These are phyloP conservation scores for Saturnispora kantuleensis DNA, from an alignment of 805 yeast species.

Conservation along the genomic window DNA sequence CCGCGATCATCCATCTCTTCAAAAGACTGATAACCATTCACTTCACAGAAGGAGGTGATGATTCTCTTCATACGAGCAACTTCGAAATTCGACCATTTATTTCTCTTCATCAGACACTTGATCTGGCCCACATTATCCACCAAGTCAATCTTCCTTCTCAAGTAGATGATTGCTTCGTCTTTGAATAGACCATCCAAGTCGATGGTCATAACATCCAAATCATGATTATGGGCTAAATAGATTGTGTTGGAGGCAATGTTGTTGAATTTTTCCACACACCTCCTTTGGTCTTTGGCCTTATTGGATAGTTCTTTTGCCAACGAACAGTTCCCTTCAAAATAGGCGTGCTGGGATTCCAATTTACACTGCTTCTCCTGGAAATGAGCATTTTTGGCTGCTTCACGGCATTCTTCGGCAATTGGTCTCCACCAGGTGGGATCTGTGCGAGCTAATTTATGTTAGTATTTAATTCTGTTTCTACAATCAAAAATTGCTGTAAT, in stretches of 20 bases:
- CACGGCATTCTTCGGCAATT: constrained; percentile 6
- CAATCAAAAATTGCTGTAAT: too few relatives aligned
- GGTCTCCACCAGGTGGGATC: constrained; percentile 5
- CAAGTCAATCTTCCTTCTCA: background rate
- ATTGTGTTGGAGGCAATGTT: constrained; percentile 83
- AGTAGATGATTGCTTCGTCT: constrained; percentile 53
- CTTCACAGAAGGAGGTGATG: background rate
- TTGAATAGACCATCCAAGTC: constrained; percentile 89
- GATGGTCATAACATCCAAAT: constrained; percentile 74
- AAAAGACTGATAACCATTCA: background rate
- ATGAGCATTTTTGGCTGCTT: constrained; percentile 9
- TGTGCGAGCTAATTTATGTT: background rate
- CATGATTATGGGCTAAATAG: constrained; percentile 78
- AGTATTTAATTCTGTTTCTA: background rate
- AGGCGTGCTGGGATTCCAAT: constrained; percentile 65
- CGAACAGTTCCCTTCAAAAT: constrained; percentile 58
- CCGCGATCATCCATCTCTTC: constrained; percentile 1
- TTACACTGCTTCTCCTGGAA: constrained; percentile 4
- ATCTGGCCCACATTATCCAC: background rate
- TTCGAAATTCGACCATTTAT: background rate
- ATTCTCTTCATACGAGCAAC: constrained; percentile 5
- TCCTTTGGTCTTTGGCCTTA: constrained; percentile 49
- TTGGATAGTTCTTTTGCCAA: constrained; percentile 67
- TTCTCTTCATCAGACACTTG: constrained; percentile 4
- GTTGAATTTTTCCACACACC: constrained; percentile 60